Evolutionary conservation across 2,329 filamentous ascomycete species (phyloP).

Genomic region (Claviceps maximensis): DNA sequence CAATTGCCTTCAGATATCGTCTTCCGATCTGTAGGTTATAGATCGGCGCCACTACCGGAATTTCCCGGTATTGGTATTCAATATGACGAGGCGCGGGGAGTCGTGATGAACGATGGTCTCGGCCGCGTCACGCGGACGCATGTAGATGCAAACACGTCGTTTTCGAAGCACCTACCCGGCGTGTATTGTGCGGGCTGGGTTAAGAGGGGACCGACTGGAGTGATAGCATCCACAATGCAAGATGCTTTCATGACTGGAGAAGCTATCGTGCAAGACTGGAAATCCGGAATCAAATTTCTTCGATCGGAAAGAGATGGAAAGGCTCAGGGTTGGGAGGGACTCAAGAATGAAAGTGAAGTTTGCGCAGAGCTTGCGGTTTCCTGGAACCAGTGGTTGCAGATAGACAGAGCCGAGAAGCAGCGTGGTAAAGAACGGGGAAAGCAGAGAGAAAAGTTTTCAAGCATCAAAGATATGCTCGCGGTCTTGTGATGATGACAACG

Average conservation of each 20-base stretch:
- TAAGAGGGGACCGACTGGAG: slow-evolving; percentile 84
- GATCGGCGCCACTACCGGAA: slow-evolving; percentile 62
- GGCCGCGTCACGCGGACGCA: slow-evolving; percentile 48
- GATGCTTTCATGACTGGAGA: slow-evolving; percentile 88
- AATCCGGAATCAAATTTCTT: slow-evolving; percentile 28
- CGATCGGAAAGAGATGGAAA: slow-evolving; percentile 3
- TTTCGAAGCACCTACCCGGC: slow-evolving; percentile 42
- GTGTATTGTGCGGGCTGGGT: slow-evolving; percentile 95
- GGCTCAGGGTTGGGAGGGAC: slow-evolving; percentile 58
- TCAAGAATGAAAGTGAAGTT: slow-evolving; percentile 45
- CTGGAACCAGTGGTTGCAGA: slow-evolving; percentile 76
- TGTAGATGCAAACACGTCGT: slow-evolving; percentile 19
- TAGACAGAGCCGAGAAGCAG: slow-evolving; percentile 64
- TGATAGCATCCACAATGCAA: slow-evolving; percentile 91
- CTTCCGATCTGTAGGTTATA: slow-evolving; percentile 93
- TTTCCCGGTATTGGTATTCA: slow-evolving; percentile 60
- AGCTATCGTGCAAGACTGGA: slow-evolving; percentile 69
- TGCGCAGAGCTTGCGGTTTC: slow-evolving; percentile 49
- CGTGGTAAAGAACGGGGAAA: slow-evolving; percentile 58
- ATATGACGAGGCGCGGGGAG: slow-evolving; percentile 61
- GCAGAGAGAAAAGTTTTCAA: slow-evolving; percentile 58
- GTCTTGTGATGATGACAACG: slow-evolving; percentile 26
- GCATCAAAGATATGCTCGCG: slow-evolving; percentile 42
- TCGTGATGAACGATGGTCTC: slow-evolving; percentile 69
- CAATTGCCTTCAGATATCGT: slow-evolving; percentile 55